A percentile compares a stretch with the other conserved stretches of the same genome.
phyloP scores from a whole-genome alignment of 148 eudicot genomes.

The Simmondsia chinensis region DNA sequence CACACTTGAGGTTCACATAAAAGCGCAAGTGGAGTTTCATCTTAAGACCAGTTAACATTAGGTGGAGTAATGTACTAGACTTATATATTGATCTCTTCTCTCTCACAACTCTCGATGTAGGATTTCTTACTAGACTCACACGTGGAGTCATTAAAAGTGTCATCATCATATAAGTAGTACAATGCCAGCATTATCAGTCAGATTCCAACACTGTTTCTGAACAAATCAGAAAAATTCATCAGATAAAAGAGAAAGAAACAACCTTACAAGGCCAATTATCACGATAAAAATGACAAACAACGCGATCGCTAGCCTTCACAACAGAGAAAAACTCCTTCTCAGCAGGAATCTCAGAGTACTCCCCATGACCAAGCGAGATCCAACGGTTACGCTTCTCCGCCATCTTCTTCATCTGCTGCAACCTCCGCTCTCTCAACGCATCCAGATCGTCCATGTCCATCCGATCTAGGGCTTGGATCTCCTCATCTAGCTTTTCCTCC shows the following conservation, averaged over 20 bases:
- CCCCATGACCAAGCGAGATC: slow-evolving; percentile 86
- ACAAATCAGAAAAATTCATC: neutral
- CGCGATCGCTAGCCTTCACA: slow-evolving; percentile 85
- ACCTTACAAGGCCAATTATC: slow-evolving; percentile 99
- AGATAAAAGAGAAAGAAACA: neutral
- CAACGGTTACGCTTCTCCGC: slow-evolving; percentile 85
- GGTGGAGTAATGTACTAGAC: too few relatives aligned
- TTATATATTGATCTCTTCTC: too few relatives aligned
- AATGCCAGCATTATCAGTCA: too few relatives aligned
- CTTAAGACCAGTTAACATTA: too few relatives aligned
- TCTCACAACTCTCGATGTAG: too few relatives aligned
- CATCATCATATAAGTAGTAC: too few relatives aligned
- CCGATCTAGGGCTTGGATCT: slow-evolving; percentile 72
- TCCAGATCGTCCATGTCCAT: slow-evolving; percentile 85
- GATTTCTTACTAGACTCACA: too few relatives aligned
- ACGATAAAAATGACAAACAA: slow-evolving; percentile 91
- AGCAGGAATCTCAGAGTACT: slow-evolving; percentile 68
- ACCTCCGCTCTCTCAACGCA: slow-evolving; percentile 62
- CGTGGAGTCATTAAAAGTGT: too few relatives aligned
- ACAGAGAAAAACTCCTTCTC: slow-evolving; percentile 81
- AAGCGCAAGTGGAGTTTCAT: too few relatives aligned
- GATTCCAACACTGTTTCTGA: neutral
- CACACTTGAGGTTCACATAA: too few relatives aligned
- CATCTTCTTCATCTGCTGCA: slow-evolving; percentile 96
- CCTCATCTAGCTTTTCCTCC: slow-evolving; percentile 85